phyloP scores from a whole-genome alignment of 306 rosid genomes.

The Cucumis melo region DNA sequence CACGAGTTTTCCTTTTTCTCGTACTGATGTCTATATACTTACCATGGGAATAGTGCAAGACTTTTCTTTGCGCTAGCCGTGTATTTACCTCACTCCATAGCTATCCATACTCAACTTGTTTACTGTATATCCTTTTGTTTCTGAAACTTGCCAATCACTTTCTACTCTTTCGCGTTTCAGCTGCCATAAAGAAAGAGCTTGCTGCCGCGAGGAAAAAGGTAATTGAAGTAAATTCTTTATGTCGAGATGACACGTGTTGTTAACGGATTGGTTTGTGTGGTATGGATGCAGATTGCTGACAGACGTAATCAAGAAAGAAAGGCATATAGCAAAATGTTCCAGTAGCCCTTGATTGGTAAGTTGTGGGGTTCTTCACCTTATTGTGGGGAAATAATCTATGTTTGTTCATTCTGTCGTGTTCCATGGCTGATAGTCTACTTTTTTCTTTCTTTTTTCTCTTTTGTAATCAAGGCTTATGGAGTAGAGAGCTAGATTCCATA shows the following conservation, averaged over 20 bases:
- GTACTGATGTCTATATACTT: too few relatives aligned
- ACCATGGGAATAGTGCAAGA: too few relatives aligned
- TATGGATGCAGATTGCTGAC: conserved; percentile 46
- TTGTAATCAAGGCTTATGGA: background rate
- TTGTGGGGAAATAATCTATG: background rate
- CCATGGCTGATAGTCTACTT: background rate
- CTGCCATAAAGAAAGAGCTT: conserved; percentile 75
- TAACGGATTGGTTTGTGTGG: background rate
- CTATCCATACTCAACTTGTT: background rate
- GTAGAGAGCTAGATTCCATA: background rate
- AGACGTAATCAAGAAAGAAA: conserved; percentile 59
- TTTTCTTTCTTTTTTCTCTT: background rate
- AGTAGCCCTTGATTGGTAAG: conserved; percentile 34
- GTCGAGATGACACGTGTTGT: too few relatives aligned
- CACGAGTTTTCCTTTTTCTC: too few relatives aligned
- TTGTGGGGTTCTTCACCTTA: background rate
- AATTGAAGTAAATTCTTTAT: background rate
- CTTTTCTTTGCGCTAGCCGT: background rate
- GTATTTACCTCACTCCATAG: background rate
- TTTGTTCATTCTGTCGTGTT: background rate
- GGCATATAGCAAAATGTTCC: conserved; percentile 82
- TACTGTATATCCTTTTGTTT: background rate
- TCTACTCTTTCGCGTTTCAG: conserved; percentile 21
- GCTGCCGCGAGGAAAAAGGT: conserved; percentile 71
- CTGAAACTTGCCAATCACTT: background rate